Percentiles rank a stretch among this genome's conserved stretches.
Evolutionary conservation across 2,329 filamentous ascomycete genomes (phyloP).

Genomic region (Microdochium trichocladiopsis): DNA sequence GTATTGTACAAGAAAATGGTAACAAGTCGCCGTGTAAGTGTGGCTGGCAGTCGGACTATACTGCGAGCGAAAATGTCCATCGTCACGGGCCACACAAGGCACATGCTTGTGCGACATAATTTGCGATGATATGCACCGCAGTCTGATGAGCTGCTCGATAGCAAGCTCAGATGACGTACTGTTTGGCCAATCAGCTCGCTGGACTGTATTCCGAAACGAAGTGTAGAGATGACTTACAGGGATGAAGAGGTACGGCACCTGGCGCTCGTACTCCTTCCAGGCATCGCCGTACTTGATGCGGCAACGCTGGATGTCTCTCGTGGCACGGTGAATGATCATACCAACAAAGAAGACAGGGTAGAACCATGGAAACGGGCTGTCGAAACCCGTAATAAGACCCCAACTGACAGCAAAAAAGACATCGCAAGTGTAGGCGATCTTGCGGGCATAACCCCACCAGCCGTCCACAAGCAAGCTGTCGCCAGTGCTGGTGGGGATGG

Average conservation of each 20-base stretch:
- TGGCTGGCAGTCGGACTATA: neutral
- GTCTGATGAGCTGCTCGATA: neutral
- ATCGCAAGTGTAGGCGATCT: conserved; percentile 44
- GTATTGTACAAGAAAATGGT: neutral
- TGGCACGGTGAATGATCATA: conserved; percentile 76
- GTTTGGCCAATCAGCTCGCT: neutral
- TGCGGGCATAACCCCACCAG: conserved; percentile 74
- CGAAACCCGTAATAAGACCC: conserved; percentile 44
- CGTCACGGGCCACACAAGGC: neutral
- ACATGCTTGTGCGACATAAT: neutral
- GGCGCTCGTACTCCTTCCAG: conserved; percentile 74
- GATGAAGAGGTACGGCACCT: conserved; percentile 78
- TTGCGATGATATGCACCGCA: neutral
- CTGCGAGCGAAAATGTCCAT: neutral
- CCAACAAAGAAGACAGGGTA: conserved; percentile 73
- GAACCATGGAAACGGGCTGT: conserved; percentile 81
- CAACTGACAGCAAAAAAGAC: conserved; percentile 41
- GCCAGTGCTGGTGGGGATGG: conserved; percentile 64
- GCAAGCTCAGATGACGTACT: conserved; percentile 3
- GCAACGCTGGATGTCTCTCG: conserved; percentile 70
- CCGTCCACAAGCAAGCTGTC: conserved; percentile 77
- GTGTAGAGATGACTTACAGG: conserved; percentile 26
- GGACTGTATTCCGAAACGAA: conserved; percentile 5
- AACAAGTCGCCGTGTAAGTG: neutral
- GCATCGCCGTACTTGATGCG: conserved; percentile 72